Evolutionary conservation across 192 early-diverging fungal genomes (phyloP).

Genomic region (Powellomyces hirtus): DNA sequence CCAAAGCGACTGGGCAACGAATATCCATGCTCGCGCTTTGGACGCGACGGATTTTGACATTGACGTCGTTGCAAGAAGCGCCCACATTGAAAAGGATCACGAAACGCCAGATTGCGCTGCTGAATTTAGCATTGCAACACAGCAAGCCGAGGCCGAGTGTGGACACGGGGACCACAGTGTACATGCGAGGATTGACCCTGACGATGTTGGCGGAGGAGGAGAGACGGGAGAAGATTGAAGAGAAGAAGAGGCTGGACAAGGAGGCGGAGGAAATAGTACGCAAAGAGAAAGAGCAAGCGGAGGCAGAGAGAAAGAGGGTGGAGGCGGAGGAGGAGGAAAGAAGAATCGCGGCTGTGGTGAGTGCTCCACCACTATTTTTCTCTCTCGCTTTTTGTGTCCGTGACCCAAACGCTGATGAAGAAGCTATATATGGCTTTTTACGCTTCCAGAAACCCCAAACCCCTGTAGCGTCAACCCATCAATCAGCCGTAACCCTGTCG

Average conservation of each 20-base stretch:
- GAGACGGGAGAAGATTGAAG: background rate
- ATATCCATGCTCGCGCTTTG: background rate
- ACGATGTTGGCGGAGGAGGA: conserved; percentile 24
- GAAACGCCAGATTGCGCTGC: conserved; percentile 17
- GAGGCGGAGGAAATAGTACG: conserved; percentile 2
- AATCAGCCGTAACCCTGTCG: background rate
- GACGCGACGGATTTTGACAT: background rate
- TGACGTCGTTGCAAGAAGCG: conserved; percentile 3
- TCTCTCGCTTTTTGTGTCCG: background rate
- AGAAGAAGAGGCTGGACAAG: conserved; percentile 8
- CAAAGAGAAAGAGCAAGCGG: background rate
- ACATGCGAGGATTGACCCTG: conserved; percentile 16
- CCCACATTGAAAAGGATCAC: background rate
- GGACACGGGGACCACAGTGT: conserved; percentile 13
- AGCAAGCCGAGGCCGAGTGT: conserved; percentile 3
- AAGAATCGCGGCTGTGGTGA: background rate
- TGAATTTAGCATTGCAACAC: conserved; percentile 11
- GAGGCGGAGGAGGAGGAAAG: conserved; percentile 9
- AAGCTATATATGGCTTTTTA: background rate
- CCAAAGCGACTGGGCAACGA: background rate
- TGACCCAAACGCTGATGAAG: background rate
- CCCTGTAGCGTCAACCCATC: background rate
- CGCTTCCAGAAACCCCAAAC: background rate
- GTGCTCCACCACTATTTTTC: background rate
- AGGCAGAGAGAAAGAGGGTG: conserved; percentile 1